phyloP scores from a whole-genome alignment of 805 yeast genomes.

The Myxozyma udenii region DNA sequence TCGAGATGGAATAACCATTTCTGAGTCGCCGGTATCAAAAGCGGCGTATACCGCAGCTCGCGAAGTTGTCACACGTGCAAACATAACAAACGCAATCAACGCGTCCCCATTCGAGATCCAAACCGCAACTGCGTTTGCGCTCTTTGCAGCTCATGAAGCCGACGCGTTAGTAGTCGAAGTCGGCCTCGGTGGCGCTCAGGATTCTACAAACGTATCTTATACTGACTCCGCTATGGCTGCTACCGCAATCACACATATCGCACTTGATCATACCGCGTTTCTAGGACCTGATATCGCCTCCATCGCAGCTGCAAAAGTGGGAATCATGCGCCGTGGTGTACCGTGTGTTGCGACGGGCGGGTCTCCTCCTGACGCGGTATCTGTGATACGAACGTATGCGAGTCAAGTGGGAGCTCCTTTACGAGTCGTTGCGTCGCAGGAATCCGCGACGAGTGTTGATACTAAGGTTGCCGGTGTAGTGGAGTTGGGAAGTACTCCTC shows the following conservation, averaged over 20 bases:
- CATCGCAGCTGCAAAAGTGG: constrained; percentile 81
- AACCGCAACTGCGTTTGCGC: constrained; percentile 79
- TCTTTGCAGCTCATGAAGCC: constrained; percentile 59
- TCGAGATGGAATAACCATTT: constrained; percentile 71
- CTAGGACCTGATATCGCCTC: constrained; percentile 63
- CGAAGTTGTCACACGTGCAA: constrained; percentile 42
- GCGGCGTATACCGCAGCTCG: constrained; percentile 48
- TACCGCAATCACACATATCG: constrained; percentile 68
- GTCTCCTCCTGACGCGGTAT: constrained; percentile 52
- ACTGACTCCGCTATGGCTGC: constrained; percentile 29
- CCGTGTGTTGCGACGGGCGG: constrained; percentile 72
- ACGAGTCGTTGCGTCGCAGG: neutral
- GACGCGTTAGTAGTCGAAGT: constrained; percentile 86
- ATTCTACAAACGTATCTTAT: constrained; percentile 77
- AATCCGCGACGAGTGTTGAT: neutral
- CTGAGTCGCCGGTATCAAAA: constrained; percentile 54
- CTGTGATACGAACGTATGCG: constrained; percentile 46
- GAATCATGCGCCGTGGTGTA: constrained; percentile 63
- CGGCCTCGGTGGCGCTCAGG: constrained; percentile 86
- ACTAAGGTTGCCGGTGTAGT: constrained; percentile 37
- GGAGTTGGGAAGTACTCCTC: constrained; percentile 46
- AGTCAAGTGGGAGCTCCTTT: neutral
- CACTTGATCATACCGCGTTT: constrained; percentile 77
- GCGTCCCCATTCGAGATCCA: constrained; percentile 87
- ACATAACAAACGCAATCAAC: constrained; percentile 46